phyloP scores from a whole-genome alignment of 1,139 yeast genomes.

The Suhomyces wounanorum region DNA sequence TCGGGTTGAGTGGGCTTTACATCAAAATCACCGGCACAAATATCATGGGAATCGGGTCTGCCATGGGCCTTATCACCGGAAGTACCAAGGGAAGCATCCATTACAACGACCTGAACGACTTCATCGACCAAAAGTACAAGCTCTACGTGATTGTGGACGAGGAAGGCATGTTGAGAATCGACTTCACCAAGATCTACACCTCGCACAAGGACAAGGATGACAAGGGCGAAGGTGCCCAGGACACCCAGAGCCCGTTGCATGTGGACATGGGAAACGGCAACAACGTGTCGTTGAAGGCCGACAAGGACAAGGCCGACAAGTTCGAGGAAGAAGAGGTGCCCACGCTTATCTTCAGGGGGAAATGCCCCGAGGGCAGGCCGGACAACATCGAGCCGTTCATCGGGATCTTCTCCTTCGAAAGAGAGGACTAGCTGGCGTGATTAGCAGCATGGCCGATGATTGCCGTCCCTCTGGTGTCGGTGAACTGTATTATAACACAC shows the following conservation, averaged over 20 bases:
- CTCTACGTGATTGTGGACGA: constrained; percentile 55
- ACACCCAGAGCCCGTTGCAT: constrained; percentile 9
- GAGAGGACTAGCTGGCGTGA: constrained; percentile 37
- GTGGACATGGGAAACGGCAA: neutral
- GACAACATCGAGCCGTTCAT: constrained; percentile 57
- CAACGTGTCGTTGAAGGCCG: neutral
- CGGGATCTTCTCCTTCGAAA: constrained; percentile 57
- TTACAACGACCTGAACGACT: constrained; percentile 52
- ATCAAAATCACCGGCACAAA: constrained; percentile 54
- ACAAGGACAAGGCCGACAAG: constrained; percentile 12
- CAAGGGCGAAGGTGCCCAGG: constrained; percentile 11
- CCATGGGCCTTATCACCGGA: constrained; percentile 60
- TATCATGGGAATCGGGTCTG: constrained; percentile 58
- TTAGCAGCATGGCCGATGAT: too few species aligned
- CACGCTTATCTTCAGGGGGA: constrained; percentile 51
- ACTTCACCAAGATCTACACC: constrained; percentile 51
- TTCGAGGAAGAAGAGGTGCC: constrained; percentile 43
- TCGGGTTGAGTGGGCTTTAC: constrained; percentile 58
- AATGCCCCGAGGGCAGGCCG: constrained; percentile 57
- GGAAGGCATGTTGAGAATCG: constrained; percentile 51
- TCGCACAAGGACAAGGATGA: constrained; percentile 17
- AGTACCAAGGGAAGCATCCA: constrained; percentile 52
- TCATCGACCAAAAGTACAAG: constrained; percentile 51
- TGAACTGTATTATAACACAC: neutral
- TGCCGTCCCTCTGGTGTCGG: neutral